Evolutionary conservation across 129 eudicot species (phyloP), one percentile per base, ranked within the genome.

Genomic region (Pseudognaphalium luteoalbum): DNA sequence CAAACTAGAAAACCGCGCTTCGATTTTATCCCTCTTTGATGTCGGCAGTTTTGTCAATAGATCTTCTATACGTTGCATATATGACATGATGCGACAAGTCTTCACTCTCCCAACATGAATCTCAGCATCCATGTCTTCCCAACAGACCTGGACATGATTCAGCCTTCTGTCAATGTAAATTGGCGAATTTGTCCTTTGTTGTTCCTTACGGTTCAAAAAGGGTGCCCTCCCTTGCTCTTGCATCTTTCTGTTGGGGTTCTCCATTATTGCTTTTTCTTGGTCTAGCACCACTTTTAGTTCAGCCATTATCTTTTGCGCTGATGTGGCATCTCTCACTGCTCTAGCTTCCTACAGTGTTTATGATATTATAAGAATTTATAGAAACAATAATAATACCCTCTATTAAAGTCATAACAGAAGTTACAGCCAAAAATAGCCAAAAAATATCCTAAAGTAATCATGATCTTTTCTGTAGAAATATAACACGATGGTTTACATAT

Each of bases 311-410:
- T 34, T 34, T 56, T 54, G 52, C 22, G 66, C 76, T 20, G 51
- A 56, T 60, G 28, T 32, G 33, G 76, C 16, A 59, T 72, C 47
- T 20, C 28, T 72, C 51, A 33, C 25, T 25, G 66, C 76, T 72
- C 51, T 72, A 12, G 7, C 19, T 9, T 15, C 66, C 76, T 72
- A n/a, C 76, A 72, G 19, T 56, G 66, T 57, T 72, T 70, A 66
- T 33, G 25, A 65, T 34, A 17, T 25, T 47, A 14, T 47, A 8
- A 63, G 0, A 63, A 15, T 12, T 63, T 12, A 5, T 12, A 11
- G 71, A 25, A 30, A 63, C 19, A 11, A 32, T 32, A 32, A 34
- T n/a, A 35, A n/a, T 8, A 66, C 11, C 22, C 5, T 8, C 7
- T 35, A n/a, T 6, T 54, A 16, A 17, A 4, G 61, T 17, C 22